These are phyloP conservation scores for Cryptosporidium meleagridis DNA, from an alignment of 169 alveolate species.

Conservation along the genomic window DNA sequence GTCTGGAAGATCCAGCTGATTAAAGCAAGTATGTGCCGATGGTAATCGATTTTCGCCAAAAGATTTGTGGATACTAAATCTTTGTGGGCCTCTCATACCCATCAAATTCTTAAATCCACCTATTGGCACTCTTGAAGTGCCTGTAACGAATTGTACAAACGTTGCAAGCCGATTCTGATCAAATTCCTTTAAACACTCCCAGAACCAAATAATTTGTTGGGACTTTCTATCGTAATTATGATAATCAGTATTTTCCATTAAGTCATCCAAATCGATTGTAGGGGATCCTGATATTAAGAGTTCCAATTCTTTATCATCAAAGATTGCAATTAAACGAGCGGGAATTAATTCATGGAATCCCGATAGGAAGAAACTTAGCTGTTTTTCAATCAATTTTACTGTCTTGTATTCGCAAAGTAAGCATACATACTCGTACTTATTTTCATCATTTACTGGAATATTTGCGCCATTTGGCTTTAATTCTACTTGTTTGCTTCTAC, in stretches of 20 bases:
- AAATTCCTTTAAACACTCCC: constrained; percentile 93
- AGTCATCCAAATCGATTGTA: constrained; percentile 95
- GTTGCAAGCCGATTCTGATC: constrained; percentile 94
- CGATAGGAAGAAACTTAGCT: constrained; percentile 94
- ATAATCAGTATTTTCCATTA: constrained; percentile 95
- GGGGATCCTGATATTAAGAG: constrained; percentile 98
- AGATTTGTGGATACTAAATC: constrained; percentile 93
- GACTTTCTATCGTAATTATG: constrained; percentile 91
- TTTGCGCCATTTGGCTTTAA: constrained; percentile 95
- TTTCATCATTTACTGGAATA: constrained; percentile 88
- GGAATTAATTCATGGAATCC: constrained; percentile 98
- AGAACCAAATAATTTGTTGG: constrained; percentile 91
- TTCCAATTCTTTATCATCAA: constrained; percentile 95
- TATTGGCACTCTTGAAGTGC: constrained; percentile 96
- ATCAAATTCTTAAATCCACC: constrained; percentile 97
- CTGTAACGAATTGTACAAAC: constrained; percentile 95
- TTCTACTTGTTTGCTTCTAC: constrained; percentile 93
- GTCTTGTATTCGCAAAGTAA: constrained; percentile 94
- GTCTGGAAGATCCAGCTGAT: constrained; percentile 98
- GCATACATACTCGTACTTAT: constrained; percentile 94
- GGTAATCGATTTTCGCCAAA: constrained; percentile 94
- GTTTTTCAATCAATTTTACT: constrained; percentile 93
- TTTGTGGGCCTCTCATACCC: constrained; percentile 99
- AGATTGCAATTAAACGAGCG: constrained; percentile 93
- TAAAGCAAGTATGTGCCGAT: constrained; percentile 98